These are phyloP conservation scores for Aspergillus novoparasiticus DNA, from an alignment of 2,329 filamentous ascomycete genomes.

Conservation along the genomic window DNA sequence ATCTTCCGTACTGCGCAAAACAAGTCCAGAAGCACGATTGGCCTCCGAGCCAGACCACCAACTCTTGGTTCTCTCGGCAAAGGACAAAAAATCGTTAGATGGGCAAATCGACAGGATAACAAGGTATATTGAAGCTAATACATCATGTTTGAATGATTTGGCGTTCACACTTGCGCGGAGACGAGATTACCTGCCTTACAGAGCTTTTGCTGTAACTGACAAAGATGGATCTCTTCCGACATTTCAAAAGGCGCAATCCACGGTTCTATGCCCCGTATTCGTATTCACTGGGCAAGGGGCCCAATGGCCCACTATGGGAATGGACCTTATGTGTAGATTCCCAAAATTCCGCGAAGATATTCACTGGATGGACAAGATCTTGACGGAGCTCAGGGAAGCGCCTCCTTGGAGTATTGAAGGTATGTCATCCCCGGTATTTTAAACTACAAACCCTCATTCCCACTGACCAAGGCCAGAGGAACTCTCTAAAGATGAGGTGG, in stretches of 20 bases:
- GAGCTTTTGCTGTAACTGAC: conserved; percentile 15
- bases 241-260: conserved; percentile 6
- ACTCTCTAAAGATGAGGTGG: conserved; percentile 2
- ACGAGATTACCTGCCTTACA: conserved; percentile 18
- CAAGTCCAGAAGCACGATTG: background rate
- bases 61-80: conserved; percentile 22
- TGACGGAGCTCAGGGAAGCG: conserved; percentile 10
- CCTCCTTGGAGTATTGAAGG: conserved; percentile 15
- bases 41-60: background rate
- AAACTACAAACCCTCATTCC: background rate
- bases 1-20: background rate
- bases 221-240: background rate
- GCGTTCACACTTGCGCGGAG: conserved; percentile 19
- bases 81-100: conserved; percentile 13
- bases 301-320: conserved; percentile 39
- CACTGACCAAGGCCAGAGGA: conserved; percentile 8
- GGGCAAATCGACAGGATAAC: conserved; percentile 9
- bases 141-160: conserved; percentile 10
- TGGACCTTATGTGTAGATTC: conserved; percentile 26
- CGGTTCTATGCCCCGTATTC: conserved; percentile 19
- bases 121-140: conserved; percentile 11
- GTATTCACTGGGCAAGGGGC: conserved; percentile 43
- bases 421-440: background rate
- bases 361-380: conserved; percentile 15
- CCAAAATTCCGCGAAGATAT: conserved; percentile 22